phyloP scores from a whole-genome alignment of 768 basidiomycete species.

The Sporobolomyces pararoseus region DNA sequence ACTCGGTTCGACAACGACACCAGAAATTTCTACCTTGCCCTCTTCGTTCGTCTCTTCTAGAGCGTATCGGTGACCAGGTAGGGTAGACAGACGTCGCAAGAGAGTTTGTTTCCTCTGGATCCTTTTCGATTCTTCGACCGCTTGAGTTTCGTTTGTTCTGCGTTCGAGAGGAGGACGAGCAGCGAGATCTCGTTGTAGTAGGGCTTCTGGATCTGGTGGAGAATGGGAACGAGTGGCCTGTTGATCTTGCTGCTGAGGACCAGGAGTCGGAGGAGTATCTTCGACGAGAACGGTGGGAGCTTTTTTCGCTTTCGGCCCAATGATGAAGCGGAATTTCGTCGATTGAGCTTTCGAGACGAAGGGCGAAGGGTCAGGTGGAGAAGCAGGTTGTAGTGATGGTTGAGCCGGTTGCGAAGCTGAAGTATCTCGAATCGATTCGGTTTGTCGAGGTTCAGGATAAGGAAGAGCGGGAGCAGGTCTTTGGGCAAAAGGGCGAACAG shows the following conservation, averaged over 20 bases:
- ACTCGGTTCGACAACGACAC: background rate
- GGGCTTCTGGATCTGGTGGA: background rate
- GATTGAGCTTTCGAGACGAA: too few species aligned
- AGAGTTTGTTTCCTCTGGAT: background rate
- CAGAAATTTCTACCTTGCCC: background rate
- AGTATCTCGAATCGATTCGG: background rate
- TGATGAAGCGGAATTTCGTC: constrained; percentile 17
- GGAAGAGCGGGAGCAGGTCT: background rate
- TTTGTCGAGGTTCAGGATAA: background rate
- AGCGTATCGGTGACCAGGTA: background rate
- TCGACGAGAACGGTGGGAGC: background rate
- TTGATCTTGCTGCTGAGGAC: background rate
- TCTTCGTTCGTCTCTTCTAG: background rate
- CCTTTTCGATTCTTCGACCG: background rate
- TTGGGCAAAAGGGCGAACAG: background rate
- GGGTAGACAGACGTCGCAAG: constrained; percentile 8
- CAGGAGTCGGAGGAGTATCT: background rate
- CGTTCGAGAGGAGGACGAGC: background rate
- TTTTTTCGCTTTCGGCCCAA: constrained; percentile 9
- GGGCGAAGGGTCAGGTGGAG: background rate
- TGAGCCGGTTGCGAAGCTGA: background rate
- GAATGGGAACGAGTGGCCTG: background rate
- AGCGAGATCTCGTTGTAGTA: too few species aligned
- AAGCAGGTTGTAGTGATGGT: too few species aligned
- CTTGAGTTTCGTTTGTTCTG: background rate